Percentiles rank a stretch among this genome's conserved stretches.
Evolutionary conservation across 352 stramenopile genomes (phyloP).

Genomic region (Plasmopara muralis): DNA sequence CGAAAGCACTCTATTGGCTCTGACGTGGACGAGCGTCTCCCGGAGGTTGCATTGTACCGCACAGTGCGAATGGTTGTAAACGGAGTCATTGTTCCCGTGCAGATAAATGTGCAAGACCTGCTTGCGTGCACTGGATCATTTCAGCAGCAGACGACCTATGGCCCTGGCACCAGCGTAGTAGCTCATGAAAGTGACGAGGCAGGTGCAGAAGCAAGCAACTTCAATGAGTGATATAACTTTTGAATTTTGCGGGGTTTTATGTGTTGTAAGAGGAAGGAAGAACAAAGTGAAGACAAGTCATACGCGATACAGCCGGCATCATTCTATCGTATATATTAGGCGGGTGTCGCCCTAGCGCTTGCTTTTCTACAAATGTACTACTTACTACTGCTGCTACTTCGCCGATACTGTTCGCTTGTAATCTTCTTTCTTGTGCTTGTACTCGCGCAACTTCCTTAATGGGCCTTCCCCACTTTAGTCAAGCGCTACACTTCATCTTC

Average conservation of each 20-base stretch:
- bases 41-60: constrained; percentile 37
- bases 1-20: constrained; percentile 17
- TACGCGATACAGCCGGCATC: constrained; percentile 22
- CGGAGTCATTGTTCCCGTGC: constrained; percentile 51
- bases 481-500: constrained; percentile 33
- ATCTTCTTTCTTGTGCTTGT: constrained; percentile 23
- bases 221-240: constrained; percentile 6
- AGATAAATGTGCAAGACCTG: constrained; percentile 66
- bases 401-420: constrained; percentile 19
- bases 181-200: constrained; percentile 1
- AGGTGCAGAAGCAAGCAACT: neutral
- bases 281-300: constrained; percentile 1
- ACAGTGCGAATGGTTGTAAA: constrained; percentile 71
- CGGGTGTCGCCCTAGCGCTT: constrained; percentile 18
- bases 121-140: constrained; percentile 33
- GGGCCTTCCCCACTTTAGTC: constrained; percentile 21
- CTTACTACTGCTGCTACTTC: constrained; percentile 38
- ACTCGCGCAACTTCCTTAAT: constrained; percentile 16
- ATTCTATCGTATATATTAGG: constrained; percentile 40
- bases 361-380: constrained; percentile 47
- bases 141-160: constrained; percentile 11
- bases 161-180: neutral
- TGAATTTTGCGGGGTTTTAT: neutral
- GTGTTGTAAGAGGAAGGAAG: neutral
- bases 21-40: constrained; percentile 15